Conservation (phyloP, 768 basidiomycete species). For the Mycena galopus region DNA sequence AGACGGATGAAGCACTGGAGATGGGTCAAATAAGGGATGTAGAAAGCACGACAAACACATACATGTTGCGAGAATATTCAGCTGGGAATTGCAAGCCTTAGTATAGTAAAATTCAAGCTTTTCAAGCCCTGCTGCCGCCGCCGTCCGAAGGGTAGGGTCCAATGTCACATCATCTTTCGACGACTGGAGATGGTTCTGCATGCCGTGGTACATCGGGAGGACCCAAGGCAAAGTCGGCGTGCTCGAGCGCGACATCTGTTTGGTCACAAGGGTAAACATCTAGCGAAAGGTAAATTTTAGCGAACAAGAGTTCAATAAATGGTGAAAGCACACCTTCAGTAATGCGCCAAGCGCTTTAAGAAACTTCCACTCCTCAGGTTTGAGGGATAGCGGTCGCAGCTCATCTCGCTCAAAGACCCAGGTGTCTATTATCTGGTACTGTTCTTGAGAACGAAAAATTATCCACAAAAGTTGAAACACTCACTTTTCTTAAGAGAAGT, state of each 20-base stretch:
- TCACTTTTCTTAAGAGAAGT: no score
- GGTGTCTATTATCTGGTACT: no score
- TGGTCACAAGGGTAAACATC: neutral
- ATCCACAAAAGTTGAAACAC: no score
- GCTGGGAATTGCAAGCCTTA: neutral
- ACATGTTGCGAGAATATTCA: neutral
- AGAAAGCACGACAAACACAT: neutral
- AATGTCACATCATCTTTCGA: neutral
- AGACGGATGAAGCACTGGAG: no score
- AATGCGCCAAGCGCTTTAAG: neutral
- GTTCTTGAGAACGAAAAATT: no score
- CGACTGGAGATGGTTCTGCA: neutral
- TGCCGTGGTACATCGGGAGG: neutral
- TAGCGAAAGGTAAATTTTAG: neutral
- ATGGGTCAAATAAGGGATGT: no score
- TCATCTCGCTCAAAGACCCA: neutral
- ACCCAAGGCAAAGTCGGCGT: neutral
- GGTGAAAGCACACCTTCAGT: neutral
- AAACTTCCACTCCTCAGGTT: neutral
- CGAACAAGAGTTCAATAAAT: no score
- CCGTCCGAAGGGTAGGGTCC: neutral
- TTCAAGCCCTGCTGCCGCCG: neutral
- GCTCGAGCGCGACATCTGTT: neutral
- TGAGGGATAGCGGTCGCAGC: neutral
- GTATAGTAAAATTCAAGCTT: neutral